Evolutionary conservation across 2,329 filamentous ascomycete genomes (phyloP), one percentile per base, ranked within the genome.

Genomic region (Apiospora kogelbergensis): DNA sequence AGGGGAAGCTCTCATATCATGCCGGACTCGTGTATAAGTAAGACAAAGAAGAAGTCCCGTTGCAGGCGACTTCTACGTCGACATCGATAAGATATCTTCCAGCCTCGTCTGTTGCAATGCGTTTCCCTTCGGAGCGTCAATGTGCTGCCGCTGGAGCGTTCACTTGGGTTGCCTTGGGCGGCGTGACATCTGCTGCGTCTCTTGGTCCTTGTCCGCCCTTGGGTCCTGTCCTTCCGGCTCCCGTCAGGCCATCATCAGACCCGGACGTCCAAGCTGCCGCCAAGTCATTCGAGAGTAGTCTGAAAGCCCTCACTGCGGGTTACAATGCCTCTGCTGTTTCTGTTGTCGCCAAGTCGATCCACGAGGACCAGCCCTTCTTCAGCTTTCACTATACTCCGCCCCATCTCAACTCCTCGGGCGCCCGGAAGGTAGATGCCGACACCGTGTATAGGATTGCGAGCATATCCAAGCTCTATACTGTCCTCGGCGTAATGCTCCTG

Each of bases 241-340:
- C 65, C 2, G 6, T 40, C 5, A 37, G 26, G 13, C 65, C 65
- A 5, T 66, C 65, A 15, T 26, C 26, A 20, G 24, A 66, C 26
- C 44, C 44, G 4, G 65, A 44, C 15, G 44, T 66, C 1, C 42
- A 46, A 40, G 30, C 24, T n/a, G 65, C 65, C n/a, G 44, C 24
- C 24, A 17, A 45, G 44, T 26, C 42, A 7, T 40, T 66, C 9
- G 26, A 48, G 30, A 6, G 24, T 33, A 37, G 30, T 5, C 26
- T 66, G 24, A 37, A 17, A 10, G 30, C 24, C 44, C 7, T 46
- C 9, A 66, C 65, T 1, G 41, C 65, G 17, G 73, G 76, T 20
- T 75, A 77, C 9, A 76, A 79, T 68, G 72, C 68, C 17, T 80
- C 78, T 4, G 79, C 77, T 60, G 80, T 78, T 73, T 78, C 78